Percentiles rank a stretch among this genome's conserved stretches.
phyloP scores from a whole-genome alignment of 371 early-diverging fungal species.

The Cokeromyces recurvatus region DNA sequence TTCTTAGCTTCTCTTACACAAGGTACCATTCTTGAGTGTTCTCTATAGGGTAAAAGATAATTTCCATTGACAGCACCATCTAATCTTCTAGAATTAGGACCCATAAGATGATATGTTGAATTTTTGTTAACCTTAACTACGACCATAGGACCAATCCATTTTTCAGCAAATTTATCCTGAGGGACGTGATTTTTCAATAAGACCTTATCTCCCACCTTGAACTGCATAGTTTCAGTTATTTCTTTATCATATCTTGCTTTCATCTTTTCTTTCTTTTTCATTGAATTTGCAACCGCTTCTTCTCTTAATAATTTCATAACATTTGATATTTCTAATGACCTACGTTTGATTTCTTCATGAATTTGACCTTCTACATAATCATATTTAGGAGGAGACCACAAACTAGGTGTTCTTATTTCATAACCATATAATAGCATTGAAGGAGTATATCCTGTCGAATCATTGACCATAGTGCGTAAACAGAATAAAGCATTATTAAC shows the following conservation, averaged over 20 bases:
- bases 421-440: slow-evolving; percentile 15
- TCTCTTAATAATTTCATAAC: too few relatives aligned
- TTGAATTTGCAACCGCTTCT: too few relatives aligned
- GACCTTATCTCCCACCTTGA: slow-evolving; percentile 7
- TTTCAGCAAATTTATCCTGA: slow-evolving; percentile 8
- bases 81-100: not conserved
- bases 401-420: slow-evolving; percentile 10
- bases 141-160: slow-evolving; percentile 16
- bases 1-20: too few relatives aligned
- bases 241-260: not conserved
- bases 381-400: slow-evolving; percentile 9
- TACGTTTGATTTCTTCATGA: not conserved
- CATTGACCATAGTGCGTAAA: slow-evolving; percentile 11
- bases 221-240: not conserved
- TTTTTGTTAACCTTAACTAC: slow-evolving; percentile 1
- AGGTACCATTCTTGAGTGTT: slow-evolving; percentile 3
- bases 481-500: not conserved
- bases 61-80: slow-evolving; percentile 7
- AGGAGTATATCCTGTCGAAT: slow-evolving; percentile 7
- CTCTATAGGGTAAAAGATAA: not conserved
- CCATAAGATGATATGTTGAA: slow-evolving; percentile 2
- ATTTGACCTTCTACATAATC: slow-evolving; percentile 9
- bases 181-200: slow-evolving; percentile 9
- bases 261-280: not conserved
- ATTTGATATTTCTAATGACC: too few relatives aligned